These are phyloP conservation scores for Didymellaceae sp. DNA, from an alignment of 2,329 filamentous ascomycete species.

Conservation along the genomic window DNA sequence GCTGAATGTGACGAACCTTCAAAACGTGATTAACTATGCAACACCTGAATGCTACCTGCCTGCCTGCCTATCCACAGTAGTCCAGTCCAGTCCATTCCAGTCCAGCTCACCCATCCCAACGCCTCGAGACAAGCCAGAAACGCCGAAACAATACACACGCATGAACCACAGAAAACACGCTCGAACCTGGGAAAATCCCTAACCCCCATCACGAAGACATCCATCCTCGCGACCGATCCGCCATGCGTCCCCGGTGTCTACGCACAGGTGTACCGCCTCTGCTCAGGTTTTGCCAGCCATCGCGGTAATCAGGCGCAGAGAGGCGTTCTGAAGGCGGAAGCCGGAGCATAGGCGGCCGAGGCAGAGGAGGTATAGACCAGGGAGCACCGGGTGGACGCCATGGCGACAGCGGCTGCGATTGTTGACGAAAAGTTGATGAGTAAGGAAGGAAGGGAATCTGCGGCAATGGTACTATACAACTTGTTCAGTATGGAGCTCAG, in stretches of 20 bases:
- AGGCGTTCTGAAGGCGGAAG: neutral
- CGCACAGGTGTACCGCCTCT: too few relatives aligned
- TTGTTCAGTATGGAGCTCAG: constrained; percentile 9
- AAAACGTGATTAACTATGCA: constrained; percentile 2
- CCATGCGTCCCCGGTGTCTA: too few relatives aligned
- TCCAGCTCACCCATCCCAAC: constrained; percentile 2
- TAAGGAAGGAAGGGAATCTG: neutral
- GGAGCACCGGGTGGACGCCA: neutral
- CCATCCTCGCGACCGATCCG: too few relatives aligned
- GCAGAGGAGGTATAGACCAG: neutral
- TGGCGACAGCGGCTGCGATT: neutral
- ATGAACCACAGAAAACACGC: neutral
- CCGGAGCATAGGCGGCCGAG: neutral
- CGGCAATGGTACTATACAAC: constrained; percentile 8
- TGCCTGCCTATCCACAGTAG: too few relatives aligned
- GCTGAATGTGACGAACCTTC: constrained; percentile 1
- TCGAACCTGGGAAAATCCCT: too few relatives aligned
- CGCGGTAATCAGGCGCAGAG: too few relatives aligned
- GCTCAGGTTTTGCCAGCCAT: too few relatives aligned
- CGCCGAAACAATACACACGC: constrained; percentile 12
- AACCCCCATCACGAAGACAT: neutral
- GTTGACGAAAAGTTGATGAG: neutral
- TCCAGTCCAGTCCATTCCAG: neutral
- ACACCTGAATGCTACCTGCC: neutral
- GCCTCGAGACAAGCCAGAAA: neutral